A percentile compares a stretch with the other conserved stretches of the same genome.
phyloP scores from a whole-genome alignment of 352 stramenopile genomes.

The Phytophthora meadii region DNA sequence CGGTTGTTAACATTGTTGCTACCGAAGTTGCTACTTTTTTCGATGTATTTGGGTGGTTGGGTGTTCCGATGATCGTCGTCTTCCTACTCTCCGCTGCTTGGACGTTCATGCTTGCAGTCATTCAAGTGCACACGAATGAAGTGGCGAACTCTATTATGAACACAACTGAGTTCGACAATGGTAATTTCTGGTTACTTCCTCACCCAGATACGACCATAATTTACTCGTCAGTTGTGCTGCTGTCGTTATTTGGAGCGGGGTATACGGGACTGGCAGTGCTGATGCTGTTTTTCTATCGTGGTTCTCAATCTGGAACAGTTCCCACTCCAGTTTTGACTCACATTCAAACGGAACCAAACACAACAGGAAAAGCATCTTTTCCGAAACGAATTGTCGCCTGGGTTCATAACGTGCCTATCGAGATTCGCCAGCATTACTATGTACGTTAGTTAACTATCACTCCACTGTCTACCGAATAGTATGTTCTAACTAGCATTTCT shows the following conservation, averaged over 20 bases:
- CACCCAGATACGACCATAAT: slow-evolving; percentile 22
- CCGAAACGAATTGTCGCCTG: background rate
- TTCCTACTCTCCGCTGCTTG: slow-evolving; percentile 42
- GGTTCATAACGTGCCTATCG: slow-evolving; percentile 3
- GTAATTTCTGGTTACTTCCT: slow-evolving; percentile 55
- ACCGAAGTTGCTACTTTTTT: slow-evolving; percentile 31
- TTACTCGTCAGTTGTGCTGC: slow-evolving; percentile 21
- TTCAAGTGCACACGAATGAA: slow-evolving; percentile 41
- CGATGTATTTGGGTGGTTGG: slow-evolving; percentile 44
- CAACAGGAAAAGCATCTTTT: too few relatives aligned
- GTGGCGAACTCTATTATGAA: slow-evolving; percentile 49
- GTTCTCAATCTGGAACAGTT: background rate
- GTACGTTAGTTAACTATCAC: background rate
- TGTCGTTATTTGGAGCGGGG: slow-evolving; percentile 37
- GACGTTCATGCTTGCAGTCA: slow-evolving; percentile 39
- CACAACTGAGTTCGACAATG: slow-evolving; percentile 46
- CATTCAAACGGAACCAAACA: too few relatives aligned
- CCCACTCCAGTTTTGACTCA: too few relatives aligned
- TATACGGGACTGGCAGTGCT: slow-evolving; percentile 41
- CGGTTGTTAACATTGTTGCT: background rate
- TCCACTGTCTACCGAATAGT: too few relatives aligned
- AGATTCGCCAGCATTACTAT: slow-evolving; percentile 26
- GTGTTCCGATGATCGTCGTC: slow-evolving; percentile 43
- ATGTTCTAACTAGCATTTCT: background rate
- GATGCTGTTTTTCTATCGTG: slow-evolving; percentile 41